Percentiles rank a stretch among this genome's conserved stretches.
These are phyloP conservation scores for Cryptococcus sp. DNA, from an alignment of 1,284 basidiomycete genomes.

Conservation along the genomic window DNA sequence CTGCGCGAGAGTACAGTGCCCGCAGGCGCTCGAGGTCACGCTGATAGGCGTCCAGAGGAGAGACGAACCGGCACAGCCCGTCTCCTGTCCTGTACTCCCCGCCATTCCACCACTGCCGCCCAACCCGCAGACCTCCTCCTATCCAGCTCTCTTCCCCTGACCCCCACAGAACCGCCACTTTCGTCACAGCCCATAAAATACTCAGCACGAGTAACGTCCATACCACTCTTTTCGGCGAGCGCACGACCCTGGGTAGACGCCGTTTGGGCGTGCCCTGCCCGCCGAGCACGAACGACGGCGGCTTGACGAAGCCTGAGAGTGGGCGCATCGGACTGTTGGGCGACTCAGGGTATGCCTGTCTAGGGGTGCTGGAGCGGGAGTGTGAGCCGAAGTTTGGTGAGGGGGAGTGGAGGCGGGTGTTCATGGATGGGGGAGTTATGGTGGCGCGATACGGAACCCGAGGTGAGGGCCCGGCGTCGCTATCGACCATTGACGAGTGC, in stretches of 20 bases:
- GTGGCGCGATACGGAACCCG: slow-evolving; percentile 17
- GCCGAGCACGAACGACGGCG: slow-evolving; percentile 6
- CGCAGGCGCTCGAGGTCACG: slow-evolving; percentile 36
- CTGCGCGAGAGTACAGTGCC: slow-evolving; percentile 11
- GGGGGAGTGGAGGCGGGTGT: neutral
- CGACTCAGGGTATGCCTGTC: slow-evolving; percentile 20
- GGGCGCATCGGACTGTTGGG: slow-evolving; percentile 8
- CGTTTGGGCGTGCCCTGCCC: slow-evolving; percentile 5
- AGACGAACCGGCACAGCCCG: slow-evolving; percentile 37
- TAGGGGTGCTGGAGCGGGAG: neutral
- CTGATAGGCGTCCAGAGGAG: slow-evolving; percentile 41
- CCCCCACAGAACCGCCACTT: neutral
- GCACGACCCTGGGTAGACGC: slow-evolving; percentile 10
- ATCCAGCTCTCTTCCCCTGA: slow-evolving; percentile 1
- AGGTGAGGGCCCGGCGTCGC: slow-evolving; percentile 6
- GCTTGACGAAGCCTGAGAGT: neutral
- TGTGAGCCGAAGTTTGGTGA: neutral
- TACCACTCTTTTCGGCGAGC: slow-evolving; percentile 16
- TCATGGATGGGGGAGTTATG: slow-evolving; percentile 19
- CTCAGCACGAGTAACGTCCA: slow-evolving; percentile 7
- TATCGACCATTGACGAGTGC: no score
- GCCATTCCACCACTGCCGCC: neutral
- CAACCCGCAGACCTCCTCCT: neutral
- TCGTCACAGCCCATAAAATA: neutral
- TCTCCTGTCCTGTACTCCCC: slow-evolving; percentile 10